phyloP scores from a whole-genome alignment of 2,329 filamentous ascomycete genomes.

The Diaporthe caulivora region DNA sequence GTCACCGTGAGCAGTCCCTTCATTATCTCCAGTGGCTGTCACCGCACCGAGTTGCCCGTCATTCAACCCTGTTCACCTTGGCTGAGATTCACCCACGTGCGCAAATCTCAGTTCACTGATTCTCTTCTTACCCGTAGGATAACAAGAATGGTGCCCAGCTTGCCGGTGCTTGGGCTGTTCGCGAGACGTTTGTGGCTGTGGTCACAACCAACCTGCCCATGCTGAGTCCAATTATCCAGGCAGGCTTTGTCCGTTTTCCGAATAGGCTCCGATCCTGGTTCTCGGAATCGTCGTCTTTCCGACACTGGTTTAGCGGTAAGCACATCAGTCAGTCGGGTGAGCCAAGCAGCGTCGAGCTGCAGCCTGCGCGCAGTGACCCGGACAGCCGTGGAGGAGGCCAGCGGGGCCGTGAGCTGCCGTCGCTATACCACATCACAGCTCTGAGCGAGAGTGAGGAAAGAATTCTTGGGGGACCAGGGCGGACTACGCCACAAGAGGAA shows the following conservation, averaged over 20 bases:
- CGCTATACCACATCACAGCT: constrained; percentile 17
- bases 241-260: background rate
- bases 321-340: background rate
- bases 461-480: background rate
- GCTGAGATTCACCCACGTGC: too few species aligned
- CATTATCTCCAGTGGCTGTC: background rate
- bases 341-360: background rate
- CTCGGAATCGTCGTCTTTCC: background rate
- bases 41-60: background rate
- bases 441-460: constrained; percentile 15
- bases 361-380: too few species aligned
- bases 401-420: background rate
- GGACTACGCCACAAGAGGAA: too few species aligned
- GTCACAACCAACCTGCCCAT: constrained; percentile 31
- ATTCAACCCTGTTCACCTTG: too few species aligned
- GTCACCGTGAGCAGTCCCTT: constrained; percentile 49
- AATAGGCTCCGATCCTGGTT: background rate
- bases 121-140: constrained; percentile 44
- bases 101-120: background rate
- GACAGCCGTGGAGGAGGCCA: background rate
- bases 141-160: constrained; percentile 52
- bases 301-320: constrained; percentile 1
- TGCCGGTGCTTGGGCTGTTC: constrained; percentile 54
- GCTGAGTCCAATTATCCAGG: constrained; percentile 12
- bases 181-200: constrained; percentile 37